A percentile compares a stretch with the other conserved stretches of the same genome.
These are phyloP conservation scores for Canavalia gladiata DNA, from an alignment of 306 rosid genomes.

Conservation along the genomic window DNA sequence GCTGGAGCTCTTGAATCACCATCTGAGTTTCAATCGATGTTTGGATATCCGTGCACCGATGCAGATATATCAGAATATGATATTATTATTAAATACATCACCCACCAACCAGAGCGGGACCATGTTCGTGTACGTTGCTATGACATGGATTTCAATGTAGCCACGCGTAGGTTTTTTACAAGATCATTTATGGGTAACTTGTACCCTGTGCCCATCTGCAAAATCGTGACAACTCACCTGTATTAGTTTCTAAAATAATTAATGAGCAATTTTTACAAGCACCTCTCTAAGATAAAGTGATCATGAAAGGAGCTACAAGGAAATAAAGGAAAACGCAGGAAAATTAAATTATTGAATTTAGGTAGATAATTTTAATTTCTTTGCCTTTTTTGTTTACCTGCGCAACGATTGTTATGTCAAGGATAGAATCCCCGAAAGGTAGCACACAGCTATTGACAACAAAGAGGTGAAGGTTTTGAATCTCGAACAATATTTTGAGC, in stretches of 20 bases:
- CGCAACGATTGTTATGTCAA: constrained; percentile 68
- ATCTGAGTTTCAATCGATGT: not conserved
- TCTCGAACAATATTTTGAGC: constrained; percentile 57
- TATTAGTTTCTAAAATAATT: not conserved
- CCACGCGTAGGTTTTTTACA: constrained; percentile 56
- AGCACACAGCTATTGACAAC: constrained; percentile 57
- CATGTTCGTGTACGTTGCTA: not conserved
- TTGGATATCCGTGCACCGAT: not conserved
- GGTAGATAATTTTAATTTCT: too few relatives aligned
- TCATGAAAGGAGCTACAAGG: too few relatives aligned
- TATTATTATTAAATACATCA: not conserved
- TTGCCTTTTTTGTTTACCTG: constrained; percentile 51
- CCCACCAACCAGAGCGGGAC: not conserved
- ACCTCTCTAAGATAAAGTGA: too few relatives aligned
- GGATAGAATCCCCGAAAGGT: constrained; percentile 53
- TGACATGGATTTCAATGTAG: constrained; percentile 49
- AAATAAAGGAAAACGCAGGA: too few relatives aligned
- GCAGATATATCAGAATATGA: not conserved
- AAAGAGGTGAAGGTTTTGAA: constrained; percentile 65
- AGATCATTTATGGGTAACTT: constrained; percentile 61
- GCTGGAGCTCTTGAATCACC: not conserved
- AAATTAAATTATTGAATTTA: too few relatives aligned
- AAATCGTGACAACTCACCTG: not conserved
- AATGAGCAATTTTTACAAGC: too few relatives aligned
- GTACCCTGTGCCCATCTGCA: constrained; percentile 70